A percentile compares a stretch with the other conserved stretches of the same genome.
Conservation (phyloP, 2,329 filamentous ascomycete genomes). For the Colletotrichum musicola region DNA sequence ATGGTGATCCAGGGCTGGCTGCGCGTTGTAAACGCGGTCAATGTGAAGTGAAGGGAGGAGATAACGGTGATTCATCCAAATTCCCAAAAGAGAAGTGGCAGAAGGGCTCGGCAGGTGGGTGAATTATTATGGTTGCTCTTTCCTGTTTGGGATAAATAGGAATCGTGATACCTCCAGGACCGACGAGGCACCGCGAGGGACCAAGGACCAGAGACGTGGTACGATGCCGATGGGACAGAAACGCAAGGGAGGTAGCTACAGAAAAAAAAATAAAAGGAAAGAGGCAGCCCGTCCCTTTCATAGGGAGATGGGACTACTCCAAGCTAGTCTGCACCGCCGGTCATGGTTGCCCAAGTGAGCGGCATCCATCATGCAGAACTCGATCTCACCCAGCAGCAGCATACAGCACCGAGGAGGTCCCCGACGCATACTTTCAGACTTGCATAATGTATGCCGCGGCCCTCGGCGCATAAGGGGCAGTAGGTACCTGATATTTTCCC, state of each 20-base stretch:
- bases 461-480: background rate
- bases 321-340: background rate
- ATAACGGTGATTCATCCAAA: background rate
- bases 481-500: background rate
- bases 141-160: background rate
- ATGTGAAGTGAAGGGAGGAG: background rate
- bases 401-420: background rate
- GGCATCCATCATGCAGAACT: background rate
- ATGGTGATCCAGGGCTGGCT: background rate
- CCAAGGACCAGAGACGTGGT: too few species aligned
- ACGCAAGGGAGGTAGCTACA: background rate
- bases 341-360: background rate
- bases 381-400: slow-evolving; percentile 5
- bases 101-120: background rate
- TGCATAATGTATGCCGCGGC: slow-evolving; percentile 23
- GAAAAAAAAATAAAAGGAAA: background rate
- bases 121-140: background rate
- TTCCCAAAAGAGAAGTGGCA: background rate
- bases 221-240: background rate
- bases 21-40: background rate
- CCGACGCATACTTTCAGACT: slow-evolving; percentile 8
- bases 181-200: too few species aligned
- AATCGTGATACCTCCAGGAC: too few species aligned
- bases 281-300: slow-evolving; percentile 3
- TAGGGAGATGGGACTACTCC: slow-evolving; percentile 1